Evolutionary conservation across 768 basidiomycete genomes (phyloP), one percentile per base, ranked within the genome.

Genomic region (Boletus rubescentipes): DNA sequence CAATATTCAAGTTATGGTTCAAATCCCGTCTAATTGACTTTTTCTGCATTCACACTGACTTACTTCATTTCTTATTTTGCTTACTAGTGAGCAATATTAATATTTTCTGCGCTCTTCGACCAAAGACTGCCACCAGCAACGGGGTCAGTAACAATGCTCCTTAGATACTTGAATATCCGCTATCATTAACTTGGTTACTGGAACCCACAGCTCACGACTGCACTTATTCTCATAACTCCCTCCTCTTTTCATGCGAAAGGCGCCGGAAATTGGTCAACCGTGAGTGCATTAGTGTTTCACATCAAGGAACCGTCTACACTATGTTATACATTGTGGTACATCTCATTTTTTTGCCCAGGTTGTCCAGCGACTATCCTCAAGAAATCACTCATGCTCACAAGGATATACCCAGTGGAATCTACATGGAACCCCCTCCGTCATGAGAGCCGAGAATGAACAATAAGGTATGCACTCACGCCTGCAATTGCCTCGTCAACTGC

Each of bases 401-500:
- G 18, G 49, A 31, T 51, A 67, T 64, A 2, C 26, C 56, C 21
- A 67, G 59, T 36, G 64, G 62, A 47, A 65, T 45, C 64, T 65
- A 46, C 21, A 18, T 16, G 16, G 29, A 41, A 35, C n/a, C 9
- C n/a, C 9, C 20, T 48, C 20, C 9, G 42, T 53, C 41, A 44
- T 18, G 30, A 38, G 51, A 35, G 21, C 10, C n/a, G 31, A 39
- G n/a, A 34, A 11, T 30, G 35, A 35, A 20, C 10, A 41, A 42
- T 2, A n/a, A 29, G n/a, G 32, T 26, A 35, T 35, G 16, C 21
- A 55, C 63, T 65, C 35, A 69, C 66, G 3, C 48, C 37, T 18
- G 60, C 54, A 38, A 67, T 49, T 3, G 48, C 54, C 42, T 53
- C 55, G 1, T 69, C 53, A 0, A 68, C 51, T 14, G 67, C 63